phyloP scores from a whole-genome alignment of 2,329 filamentous ascomycete species.

The Polychaeton citri region DNA sequence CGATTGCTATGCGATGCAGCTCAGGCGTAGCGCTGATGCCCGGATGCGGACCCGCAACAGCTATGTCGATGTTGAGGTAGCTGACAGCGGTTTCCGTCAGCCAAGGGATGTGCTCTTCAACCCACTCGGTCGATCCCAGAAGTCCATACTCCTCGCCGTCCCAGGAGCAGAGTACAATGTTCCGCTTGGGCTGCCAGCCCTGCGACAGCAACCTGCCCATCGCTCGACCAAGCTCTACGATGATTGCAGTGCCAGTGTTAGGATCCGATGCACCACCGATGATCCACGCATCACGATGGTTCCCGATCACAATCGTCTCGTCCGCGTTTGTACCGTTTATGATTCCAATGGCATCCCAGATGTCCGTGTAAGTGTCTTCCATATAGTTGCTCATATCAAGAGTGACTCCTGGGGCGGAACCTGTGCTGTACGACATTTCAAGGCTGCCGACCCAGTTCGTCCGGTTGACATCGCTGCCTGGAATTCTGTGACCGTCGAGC shows the following conservation, averaged over 20 bases:
- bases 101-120: constrained; percentile 38
- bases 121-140: constrained; percentile 33
- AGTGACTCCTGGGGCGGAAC: constrained; percentile 57
- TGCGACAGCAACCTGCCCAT: constrained; percentile 33
- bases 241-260: constrained; percentile 36
- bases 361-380: constrained; percentile 64
- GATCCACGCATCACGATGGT: constrained; percentile 43
- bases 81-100: constrained; percentile 30
- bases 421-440: constrained; percentile 63
- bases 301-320: constrained; percentile 42
- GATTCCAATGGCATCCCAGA: constrained; percentile 64
- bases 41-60: constrained; percentile 43
- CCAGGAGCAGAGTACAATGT: constrained; percentile 33
- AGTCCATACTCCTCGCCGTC: constrained; percentile 31
- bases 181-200: constrained; percentile 40
- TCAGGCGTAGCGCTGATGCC: constrained; percentile 54
- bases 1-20: constrained; percentile 54
- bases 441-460: constrained; percentile 59
- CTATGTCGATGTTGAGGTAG: constrained; percentile 41
- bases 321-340: constrained; percentile 51
- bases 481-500: constrained; percentile 68
- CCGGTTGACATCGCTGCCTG: constrained; percentile 27
- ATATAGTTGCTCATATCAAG: constrained; percentile 68
- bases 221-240: constrained; percentile 37
- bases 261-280: constrained; percentile 40